phyloP scores from a whole-genome alignment of 1,284 basidiomycete species.

The Sporisorium scitamineum region DNA sequence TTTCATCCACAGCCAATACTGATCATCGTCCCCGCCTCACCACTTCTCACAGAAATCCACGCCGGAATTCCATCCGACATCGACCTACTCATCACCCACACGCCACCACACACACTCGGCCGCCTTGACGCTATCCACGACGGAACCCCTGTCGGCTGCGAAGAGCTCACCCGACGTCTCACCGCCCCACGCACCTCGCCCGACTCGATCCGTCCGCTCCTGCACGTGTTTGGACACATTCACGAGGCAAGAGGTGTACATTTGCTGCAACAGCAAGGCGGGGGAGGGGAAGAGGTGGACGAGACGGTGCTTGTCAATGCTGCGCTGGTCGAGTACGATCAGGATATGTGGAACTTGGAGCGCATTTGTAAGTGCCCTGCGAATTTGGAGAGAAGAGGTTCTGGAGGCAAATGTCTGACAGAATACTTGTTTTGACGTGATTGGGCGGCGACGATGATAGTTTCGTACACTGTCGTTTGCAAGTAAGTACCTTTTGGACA shows the following conservation, averaged over 20 bases:
- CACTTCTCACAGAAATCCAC: constrained; percentile 7
- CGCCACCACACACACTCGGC: constrained; percentile 29
- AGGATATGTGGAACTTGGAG: constrained; percentile 16
- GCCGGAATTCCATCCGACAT: constrained; percentile 20
- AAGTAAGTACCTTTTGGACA: constrained; percentile 15
- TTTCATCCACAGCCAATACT: background rate
- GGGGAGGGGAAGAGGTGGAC: constrained; percentile 1
- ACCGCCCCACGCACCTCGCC: background rate
- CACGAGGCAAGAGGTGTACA: constrained; percentile 45
- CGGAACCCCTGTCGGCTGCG: constrained; percentile 47
- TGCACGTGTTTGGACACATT: constrained; percentile 55
- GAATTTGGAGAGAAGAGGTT: background rate
- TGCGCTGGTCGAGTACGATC: constrained; percentile 52
- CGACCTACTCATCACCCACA: constrained; percentile 53
- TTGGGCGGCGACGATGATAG: constrained; percentile 1
- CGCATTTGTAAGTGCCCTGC: constrained; percentile 32
- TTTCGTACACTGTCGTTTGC: constrained; percentile 35
- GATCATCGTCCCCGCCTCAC: background rate
- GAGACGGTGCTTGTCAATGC: constrained; percentile 50
- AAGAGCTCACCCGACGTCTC: constrained; percentile 36
- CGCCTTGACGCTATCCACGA: constrained; percentile 34
- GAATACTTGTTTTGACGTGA: background rate
- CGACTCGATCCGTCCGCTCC: constrained; percentile 25
- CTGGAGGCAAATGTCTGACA: background rate
- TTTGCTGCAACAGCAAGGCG: constrained; percentile 5